Conservation (phyloP, 1,139 yeast species). For the Diutina mesorugosa region DNA sequence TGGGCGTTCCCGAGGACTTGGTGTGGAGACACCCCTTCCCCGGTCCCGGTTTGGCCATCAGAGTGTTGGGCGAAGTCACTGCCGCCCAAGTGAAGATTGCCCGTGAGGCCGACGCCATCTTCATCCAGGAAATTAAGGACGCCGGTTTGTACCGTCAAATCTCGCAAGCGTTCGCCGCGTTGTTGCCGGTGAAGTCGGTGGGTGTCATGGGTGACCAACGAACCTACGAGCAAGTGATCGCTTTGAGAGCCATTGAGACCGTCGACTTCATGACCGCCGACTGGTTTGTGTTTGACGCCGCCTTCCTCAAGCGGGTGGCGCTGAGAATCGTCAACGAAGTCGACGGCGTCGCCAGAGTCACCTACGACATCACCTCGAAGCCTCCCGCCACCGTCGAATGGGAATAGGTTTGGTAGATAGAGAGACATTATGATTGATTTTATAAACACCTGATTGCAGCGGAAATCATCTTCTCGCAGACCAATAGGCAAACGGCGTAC, state of each 20-base stretch:
- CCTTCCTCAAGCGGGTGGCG: slow-evolving; percentile 85
- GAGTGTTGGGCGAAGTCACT: slow-evolving; percentile 95
- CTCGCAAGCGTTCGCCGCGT: slow-evolving; percentile 95
- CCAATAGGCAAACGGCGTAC: too few relatives aligned
- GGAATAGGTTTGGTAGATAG: slow-evolving; percentile 44
- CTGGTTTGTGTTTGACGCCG: slow-evolving; percentile 91
- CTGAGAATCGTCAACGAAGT: slow-evolving; percentile 97
- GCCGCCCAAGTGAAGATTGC: slow-evolving; percentile 89
- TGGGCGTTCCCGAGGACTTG: slow-evolving; percentile 92
- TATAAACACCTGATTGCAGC: background rate
- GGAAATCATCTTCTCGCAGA: too few relatives aligned
- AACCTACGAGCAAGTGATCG: slow-evolving; percentile 98
- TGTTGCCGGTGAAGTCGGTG: slow-evolving; percentile 93
- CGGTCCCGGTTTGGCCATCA: slow-evolving; percentile 98
- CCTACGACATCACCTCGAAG: slow-evolving; percentile 95
- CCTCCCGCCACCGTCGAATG: slow-evolving; percentile 99
- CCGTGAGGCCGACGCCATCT: slow-evolving; percentile 91
- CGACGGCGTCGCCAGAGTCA: slow-evolving; percentile 97
- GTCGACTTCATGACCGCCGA: slow-evolving; percentile 99
- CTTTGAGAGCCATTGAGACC: slow-evolving; percentile 95
- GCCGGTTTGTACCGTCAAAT: slow-evolving; percentile 90
- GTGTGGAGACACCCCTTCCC: slow-evolving; percentile 99
- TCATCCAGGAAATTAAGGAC: slow-evolving; percentile 86
- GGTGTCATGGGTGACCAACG: slow-evolving; percentile 99
- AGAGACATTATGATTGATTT: background rate